A percentile compares a stretch with the other conserved stretches of the same genome.
phyloP scores from a whole-genome alignment of 1,139 yeast genomes.

The Yueomyces sp. region DNA sequence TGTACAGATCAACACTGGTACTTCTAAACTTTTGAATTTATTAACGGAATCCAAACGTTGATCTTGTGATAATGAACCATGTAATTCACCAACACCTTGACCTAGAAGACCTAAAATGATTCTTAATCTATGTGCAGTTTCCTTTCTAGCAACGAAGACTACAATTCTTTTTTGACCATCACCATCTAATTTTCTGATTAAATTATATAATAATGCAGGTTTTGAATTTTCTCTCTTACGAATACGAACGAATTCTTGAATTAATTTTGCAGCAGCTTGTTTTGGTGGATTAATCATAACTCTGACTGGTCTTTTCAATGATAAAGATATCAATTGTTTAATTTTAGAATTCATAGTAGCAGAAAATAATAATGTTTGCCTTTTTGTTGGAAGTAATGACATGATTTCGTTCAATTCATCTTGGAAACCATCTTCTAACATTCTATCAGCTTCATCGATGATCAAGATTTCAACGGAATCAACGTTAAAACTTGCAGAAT shows the following conservation, averaged over 20 bases:
- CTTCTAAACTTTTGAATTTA: slow-evolving; percentile 66
- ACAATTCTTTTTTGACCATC: slow-evolving; percentile 58
- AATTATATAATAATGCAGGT: slow-evolving; percentile 66
- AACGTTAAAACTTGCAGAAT: slow-evolving; percentile 84
- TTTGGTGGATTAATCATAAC: slow-evolving; percentile 96
- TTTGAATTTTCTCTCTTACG: slow-evolving; percentile 78
- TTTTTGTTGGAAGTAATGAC: slow-evolving; percentile 70
- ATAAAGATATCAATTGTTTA: slow-evolving; percentile 74
- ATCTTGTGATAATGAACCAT: slow-evolving; percentile 90
- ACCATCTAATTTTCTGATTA: slow-evolving; percentile 55
- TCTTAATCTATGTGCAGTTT: slow-evolving; percentile 76
- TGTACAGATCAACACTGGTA: slow-evolving; percentile 85
- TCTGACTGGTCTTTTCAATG: slow-evolving; percentile 80
- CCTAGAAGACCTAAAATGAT: slow-evolving; percentile 80
- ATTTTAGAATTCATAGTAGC: slow-evolving; percentile 96
- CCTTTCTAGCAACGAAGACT: slow-evolving; percentile 85
- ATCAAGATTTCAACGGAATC: slow-evolving; percentile 87
- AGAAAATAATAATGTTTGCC: slow-evolving; percentile 88
- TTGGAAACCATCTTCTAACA: slow-evolving; percentile 98
- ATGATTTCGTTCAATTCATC: slow-evolving; percentile 85
- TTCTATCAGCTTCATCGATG: slow-evolving; percentile 89
- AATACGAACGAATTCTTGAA: slow-evolving; percentile 88
- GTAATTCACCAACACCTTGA: slow-evolving; percentile 79
- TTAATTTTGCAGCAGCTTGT: slow-evolving; percentile 74
- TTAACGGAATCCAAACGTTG: slow-evolving; percentile 81